Evolutionary conservation across 495 filamentous ascomycete species (phyloP).

Genomic region (Penicillium salamii): DNA sequence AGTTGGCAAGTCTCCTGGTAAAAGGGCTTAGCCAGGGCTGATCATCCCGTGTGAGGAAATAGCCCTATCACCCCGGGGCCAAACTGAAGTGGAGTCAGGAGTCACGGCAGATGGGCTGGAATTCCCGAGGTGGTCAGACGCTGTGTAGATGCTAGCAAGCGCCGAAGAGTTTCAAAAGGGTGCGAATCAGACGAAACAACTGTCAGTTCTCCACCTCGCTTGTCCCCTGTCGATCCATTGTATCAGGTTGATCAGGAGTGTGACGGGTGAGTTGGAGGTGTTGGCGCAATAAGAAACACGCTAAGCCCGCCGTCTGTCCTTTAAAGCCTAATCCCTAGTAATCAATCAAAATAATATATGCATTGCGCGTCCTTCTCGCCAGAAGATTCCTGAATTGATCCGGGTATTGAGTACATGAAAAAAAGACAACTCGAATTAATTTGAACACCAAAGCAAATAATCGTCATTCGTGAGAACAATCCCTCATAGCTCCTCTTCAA

Average conservation of each 20-base stretch:
- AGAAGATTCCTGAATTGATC: constrained; percentile 1
- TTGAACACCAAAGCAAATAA: constrained; percentile 1
- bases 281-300: not conserved
- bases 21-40: not conserved
- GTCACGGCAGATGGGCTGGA: not conserved
- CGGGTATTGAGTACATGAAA: constrained; percentile 13
- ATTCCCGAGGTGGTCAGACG: not conserved
- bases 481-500: constrained; percentile 31
- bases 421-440: constrained; percentile 4
- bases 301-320: not conserved
- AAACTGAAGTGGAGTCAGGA: not conserved
- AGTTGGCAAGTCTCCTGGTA: not conserved
- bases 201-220: not conserved
- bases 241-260: not conserved
- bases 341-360: not conserved
- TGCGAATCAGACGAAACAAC: not conserved
- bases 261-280: not conserved
- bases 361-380: constrained; percentile 6
- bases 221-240: constrained; percentile 8
- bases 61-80: not conserved
- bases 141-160: no score
- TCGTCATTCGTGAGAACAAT: constrained; percentile 4
- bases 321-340: not conserved
- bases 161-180: constrained; percentile 1
- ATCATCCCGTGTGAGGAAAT: not conserved